Base-by-base conservation (phyloP, 2,329 filamentous ascomycete species). In the Aureobasidium sp. region DNA sequence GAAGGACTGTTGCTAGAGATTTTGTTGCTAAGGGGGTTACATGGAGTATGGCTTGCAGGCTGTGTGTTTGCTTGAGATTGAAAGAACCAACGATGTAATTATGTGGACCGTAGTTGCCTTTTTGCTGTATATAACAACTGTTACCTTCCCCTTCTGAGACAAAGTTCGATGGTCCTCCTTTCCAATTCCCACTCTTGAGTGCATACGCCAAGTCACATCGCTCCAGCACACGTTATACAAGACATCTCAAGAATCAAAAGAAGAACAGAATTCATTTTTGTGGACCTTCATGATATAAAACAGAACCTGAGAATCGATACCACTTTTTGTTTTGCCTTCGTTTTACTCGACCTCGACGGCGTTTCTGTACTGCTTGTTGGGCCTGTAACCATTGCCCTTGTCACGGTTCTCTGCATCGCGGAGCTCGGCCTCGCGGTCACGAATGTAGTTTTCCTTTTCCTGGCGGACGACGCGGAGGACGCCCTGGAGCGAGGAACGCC, bases 401-500 rank as follows among this genome's bases (percentile, higher is more conserved):
- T 43, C 49, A 42, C 60, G 49, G 17, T 62, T 60, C 11, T 64
- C 64, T 27, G 53, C 53, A 23, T 61, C 53, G 1, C 62, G 61
- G 4, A 81, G 75, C 76, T 90, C 90, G 67, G 86, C 86, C 79
- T 95, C 90, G 77, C 85, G 86, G 74, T 89, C 85, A 58, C 84
- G 78, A 68, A 88, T 81, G 67, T 88, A 92, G 69, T 89, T 87
- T 76, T 86, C 81, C 80, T 95, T 87, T 79, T 95, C 90, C 72
- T 84, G 80, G 70, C 86, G 84, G 66, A 97, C 83, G 47, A 94
- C 89, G 60, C 80, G 79, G 67, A 95, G 79, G 19, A 99, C 91
- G 66, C 84, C 85, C 71, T 84, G 82, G 69, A 97, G 79, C 68
- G 89, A 93, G 68, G 84, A 81, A 74, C 88, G 86, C 93, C 93